A percentile compares a stretch with the other conserved stretches of the same genome.
phyloP scores from a whole-genome alignment of 441 rosid genomes.

The Pelargonium fulgidum region DNA sequence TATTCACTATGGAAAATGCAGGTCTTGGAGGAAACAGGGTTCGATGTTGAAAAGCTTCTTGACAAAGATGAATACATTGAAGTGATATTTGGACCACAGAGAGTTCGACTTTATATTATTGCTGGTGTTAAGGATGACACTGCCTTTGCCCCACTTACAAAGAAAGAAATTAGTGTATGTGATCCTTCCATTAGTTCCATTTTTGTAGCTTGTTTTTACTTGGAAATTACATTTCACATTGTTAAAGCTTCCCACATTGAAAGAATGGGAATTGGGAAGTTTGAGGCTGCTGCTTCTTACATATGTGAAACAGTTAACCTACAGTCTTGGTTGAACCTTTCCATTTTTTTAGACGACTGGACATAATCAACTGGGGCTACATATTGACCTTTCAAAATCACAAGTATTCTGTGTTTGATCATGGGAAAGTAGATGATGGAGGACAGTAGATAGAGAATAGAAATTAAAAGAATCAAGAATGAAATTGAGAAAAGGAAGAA shows the following conservation, averaged over 20 bases:
- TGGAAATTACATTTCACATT: neutral
- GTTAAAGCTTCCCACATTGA: neutral
- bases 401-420: neutral
- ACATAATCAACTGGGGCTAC: neutral
- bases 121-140: slow-evolving; percentile 81
- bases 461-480: too few species aligned
- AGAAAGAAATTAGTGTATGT: slow-evolving; percentile 97
- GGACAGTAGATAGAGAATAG: too few species aligned
- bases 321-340: too few species aligned
- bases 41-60: slow-evolving; percentile 74
- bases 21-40: slow-evolving; percentile 94
- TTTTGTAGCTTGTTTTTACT: neutral
- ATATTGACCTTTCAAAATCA: neutral
- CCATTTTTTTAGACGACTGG: too few species aligned
- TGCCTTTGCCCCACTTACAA: slow-evolving; percentile 84
- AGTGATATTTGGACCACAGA: slow-evolving; percentile 80
- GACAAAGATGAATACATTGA: slow-evolving; percentile 79
- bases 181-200: neutral
- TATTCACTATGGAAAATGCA: slow-evolving; percentile 26
- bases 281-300: too few species aligned
- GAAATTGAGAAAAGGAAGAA: too few species aligned
- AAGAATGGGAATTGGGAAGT: too few species aligned
- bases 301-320: too few species aligned
- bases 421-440: neutral
- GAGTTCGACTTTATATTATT: slow-evolving; percentile 86